Base-by-base conservation (phyloP, 1,284 basidiomycete species). In the Acaromyces ingoldii region DNA sequence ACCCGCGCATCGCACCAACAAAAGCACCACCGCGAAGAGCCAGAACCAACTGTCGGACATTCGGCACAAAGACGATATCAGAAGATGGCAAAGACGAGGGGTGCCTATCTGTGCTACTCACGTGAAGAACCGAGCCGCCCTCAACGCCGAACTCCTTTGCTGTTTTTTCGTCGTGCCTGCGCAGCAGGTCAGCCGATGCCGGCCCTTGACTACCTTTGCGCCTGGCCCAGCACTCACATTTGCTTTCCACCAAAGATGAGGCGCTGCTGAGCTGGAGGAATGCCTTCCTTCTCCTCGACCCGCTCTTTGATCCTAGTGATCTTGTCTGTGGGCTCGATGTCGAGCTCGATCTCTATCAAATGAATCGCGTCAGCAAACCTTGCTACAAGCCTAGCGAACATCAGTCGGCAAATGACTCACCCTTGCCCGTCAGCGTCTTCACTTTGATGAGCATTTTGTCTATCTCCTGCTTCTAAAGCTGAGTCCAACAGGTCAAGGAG, bases 261-360 rank as follows among this genome's bases (percentile, higher is more conserved):
- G 56, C 95, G 84, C 77, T 98, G 95, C 77, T 99, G 95, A 34
- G 83, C 88, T 57, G 95, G 93, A 15, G 95, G 95, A 44, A 99
- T 95, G 70, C 93, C 95, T 36, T 92, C 93, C 78, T 98, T 95
- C 79, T 97, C 93, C 77, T 99, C 95, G 28, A 99, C 91, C 76
- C 90, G 88, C 81, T 96, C 92, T 80, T 99, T 99, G 79, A 98
- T 93, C 65, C 90, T 85, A 42, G 84, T 82, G 75, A 96, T 91
- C 92, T 88, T 89, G 80, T 91, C 89, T 58, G 89, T 86, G 15
- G 83, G 81, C 77, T 96, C 91, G 74, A 97, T 91, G 79, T 96
- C 91, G 59, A 98, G 84, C 78, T 97, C 92, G 78, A 92, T 91
- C 88, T 91, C 76, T 41, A 39, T 70, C 10, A 37, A 34, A 37